Base-by-base conservation (phyloP, 1,284 basidiomycete species). In the Apiotrichum sp. region DNA sequence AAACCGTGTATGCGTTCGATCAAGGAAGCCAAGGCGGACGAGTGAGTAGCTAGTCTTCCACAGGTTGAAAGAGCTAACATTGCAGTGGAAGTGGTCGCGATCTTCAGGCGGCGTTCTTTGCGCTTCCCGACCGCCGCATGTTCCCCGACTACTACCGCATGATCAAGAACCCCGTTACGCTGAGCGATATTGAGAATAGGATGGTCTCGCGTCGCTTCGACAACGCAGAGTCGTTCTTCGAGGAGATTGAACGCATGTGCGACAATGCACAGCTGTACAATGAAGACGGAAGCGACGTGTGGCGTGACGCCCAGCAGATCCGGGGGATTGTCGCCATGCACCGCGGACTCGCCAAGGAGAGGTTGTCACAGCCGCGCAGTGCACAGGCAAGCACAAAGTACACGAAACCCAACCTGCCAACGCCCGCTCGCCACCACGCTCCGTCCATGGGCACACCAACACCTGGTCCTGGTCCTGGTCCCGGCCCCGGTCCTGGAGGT, bases 101-200 rank as follows among this genome's bases (percentile, higher is more conserved):
- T 48, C 80, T 92, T 52, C 82, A 87, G 14, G 71, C 79, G 54
- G 84, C 86, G 65, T 97, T 96, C 75, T 74, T 88, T 68, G 81
- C 82, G 57, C 82, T 89, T 62, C 91, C 91, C 6, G 82, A 85
- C 54, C 86, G 85, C 71, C 81, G 83, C 55, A 79, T 82, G 59
- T 92, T 93, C 73, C 85, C 91, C n/a, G 92, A 95, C 78, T 97
- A 97, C 77, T 96, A 95, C 77, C 83, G 85, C 65, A 77, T 84
- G 47, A 95, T 95, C 71, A 86, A 86, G 73, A 81, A 82, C 47
- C 93, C 93, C 36, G 86, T 95, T 63, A 85, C 89, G 32, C 80
- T 96, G 53, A 86, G 89, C 50, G 87, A 93, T 63, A 89, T 77
- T 75, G 88, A 88, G 80, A 82, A 90, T 63, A 82, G 85, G 67